Base-by-base conservation (phyloP, 2,329 filamentous ascomycete genomes). In the Neofusicoccum sp. region DNA sequence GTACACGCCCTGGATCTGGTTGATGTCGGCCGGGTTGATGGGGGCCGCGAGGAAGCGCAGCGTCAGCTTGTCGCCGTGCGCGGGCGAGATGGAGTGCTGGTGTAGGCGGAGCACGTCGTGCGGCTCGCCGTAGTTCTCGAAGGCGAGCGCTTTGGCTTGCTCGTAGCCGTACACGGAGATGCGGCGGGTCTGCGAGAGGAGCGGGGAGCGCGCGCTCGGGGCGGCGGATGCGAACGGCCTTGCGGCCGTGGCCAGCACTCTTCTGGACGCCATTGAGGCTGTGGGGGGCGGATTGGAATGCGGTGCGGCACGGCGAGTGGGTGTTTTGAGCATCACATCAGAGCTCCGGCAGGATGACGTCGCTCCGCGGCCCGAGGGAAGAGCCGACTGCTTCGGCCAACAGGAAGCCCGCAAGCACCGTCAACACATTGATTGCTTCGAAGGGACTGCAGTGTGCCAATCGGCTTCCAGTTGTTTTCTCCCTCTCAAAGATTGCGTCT, bases 21-120 rank as follows among this genome's bases (percentile, higher is more conserved):
- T 99, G 77, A 99, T 91, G 79, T 99, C 95, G 72, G 95, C 93
- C 29, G 95, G 95, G 80, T 99, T 99, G 77, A 99, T 92, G 63
- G 95, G 92, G 1, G 93, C 88, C 36, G 93, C 91, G 71, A 99
- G 91, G 71, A 95, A 89, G 76, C 92, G 92, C 65, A 99, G 82
- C 61, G 94, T 93, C 69, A 96, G 80, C 66, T 85, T 80, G 62
- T 85, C 80, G 52, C 91, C 89, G 66, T 93, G 85, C 3, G 86
- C 84, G 3, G 91, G 90, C 3, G 89, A 89, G 73, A 94, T 92
- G 68, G 89, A 92, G 79, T 93, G 87, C 0, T 80, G 84, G 78
- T 93, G 90, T 3, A 94, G 79, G 16, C 86, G 88, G 50, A 83
- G 77, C 33, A 92, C 90, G 68, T 92, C 86, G 45, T 83, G 81